Evolutionary conservation across 768 basidiomycete genomes (phyloP).

Genomic region (Exidia glandulosa): DNA sequence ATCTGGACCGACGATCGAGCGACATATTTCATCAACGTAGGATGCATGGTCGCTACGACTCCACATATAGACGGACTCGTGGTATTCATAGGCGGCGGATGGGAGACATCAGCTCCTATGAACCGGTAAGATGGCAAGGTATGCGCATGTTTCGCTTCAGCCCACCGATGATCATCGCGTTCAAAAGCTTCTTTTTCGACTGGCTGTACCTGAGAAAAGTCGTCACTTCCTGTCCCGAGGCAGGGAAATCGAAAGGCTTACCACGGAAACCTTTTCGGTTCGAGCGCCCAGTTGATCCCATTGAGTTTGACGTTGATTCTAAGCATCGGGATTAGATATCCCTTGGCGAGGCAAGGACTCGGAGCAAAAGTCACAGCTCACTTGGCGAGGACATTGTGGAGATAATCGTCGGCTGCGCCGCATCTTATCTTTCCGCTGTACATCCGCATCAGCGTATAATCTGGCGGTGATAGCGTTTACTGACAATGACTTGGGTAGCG

Average conservation of each 20-base stretch:
- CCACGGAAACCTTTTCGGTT: background rate
- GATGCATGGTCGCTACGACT: slow-evolving; percentile 47
- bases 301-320: background rate
- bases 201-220: background rate
- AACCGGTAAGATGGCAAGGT: background rate
- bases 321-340: background rate
- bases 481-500: slow-evolving; percentile 34
- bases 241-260: background rate
- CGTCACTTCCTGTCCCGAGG: background rate
- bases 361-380: slow-evolving; percentile 6
- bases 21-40: slow-evolving; percentile 31
- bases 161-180: background rate
- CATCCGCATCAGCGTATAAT: background rate
- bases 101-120: slow-evolving; percentile 36
- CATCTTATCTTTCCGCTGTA: background rate
- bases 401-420: slow-evolving; percentile 34
- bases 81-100: slow-evolving; percentile 39
- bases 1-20: slow-evolving; percentile 17
- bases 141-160: background rate
- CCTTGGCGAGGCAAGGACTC: background rate
- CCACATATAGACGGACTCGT: slow-evolving; percentile 46
- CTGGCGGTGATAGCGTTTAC: background rate
- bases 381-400: slow-evolving; percentile 48
- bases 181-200: background rate
- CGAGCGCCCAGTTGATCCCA: background rate